Evolutionary conservation across 2,329 filamentous ascomycete species (phyloP), one percentile per base, ranked within the genome.

Genomic region (Arachnomyces sp.): DNA sequence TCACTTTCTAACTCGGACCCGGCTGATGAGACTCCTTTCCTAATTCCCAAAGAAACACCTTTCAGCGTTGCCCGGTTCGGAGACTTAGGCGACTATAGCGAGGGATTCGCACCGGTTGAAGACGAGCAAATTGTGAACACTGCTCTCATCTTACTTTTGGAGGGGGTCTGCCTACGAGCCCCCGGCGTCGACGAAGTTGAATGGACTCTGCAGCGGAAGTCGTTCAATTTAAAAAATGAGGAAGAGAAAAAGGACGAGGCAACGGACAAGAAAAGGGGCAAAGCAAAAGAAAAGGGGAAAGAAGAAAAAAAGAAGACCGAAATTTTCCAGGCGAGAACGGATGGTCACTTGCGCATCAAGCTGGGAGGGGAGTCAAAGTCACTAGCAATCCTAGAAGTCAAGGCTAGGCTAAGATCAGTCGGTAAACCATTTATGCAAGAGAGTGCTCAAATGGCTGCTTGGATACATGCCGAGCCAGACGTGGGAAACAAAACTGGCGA

Each of bases 381-480:
- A 7, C 15, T 42, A 12, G 28, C 39, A 9, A 47, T 47, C 15
- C 8, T 44, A 3, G 39, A 47, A 18, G 44, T 47, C 11, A 44
- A 46, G 34, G 25, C 43, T 36, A 13, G 31, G 12, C 14, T 11
- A 5, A n/a, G 39, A 34, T 17, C 30, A 15, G 3, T 3, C 14
- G 9, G 1, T 3, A 28, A 31, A 16, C 34, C 21, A 25, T 5
- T 31, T 14, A 44, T 35, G 38, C 44, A 48, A 18, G 46, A 47
- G 28, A 45, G 29, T 13, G 46, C 46, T 1, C 46, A 45, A 30
- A 43, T 49, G 42, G 46, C 40, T 15, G 42, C 44, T 16, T 49
- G 46, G 46, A 46, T 49, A 3, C 21, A 34, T 38, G 39, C 31
- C n/a, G 43, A 45, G 13, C 45, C 45, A 13, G 33, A 42, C 9